Evolutionary conservation across 371 early-diverging fungal species (phyloP).

Genomic region (Rhizopus stolonifer): DNA sequence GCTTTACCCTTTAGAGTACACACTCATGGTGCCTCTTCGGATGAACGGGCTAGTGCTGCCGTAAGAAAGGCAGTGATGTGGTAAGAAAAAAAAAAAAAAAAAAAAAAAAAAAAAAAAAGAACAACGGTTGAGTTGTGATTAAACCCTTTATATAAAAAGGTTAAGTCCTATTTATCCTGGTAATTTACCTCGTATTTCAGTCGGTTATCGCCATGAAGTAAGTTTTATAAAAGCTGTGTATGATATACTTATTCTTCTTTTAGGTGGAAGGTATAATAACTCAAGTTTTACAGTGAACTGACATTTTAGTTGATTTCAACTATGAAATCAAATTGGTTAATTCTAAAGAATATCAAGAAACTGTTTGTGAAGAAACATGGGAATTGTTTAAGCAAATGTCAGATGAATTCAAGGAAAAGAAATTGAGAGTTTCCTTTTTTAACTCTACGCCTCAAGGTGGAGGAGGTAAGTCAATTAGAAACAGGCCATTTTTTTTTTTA

Average conservation of each 20-base stretch:
- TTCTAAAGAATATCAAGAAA: slow-evolving; percentile 56
- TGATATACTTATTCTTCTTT: background rate
- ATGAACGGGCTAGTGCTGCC: slow-evolving; percentile 75
- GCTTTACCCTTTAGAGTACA: slow-evolving; percentile 66
- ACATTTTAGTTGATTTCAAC: slow-evolving; percentile 60
- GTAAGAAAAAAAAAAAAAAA: slow-evolving; percentile 24
- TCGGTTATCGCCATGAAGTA: slow-evolving; percentile 72
- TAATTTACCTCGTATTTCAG: slow-evolving; percentile 69
- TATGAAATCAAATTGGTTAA: slow-evolving; percentile 63
- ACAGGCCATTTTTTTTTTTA: background rate
- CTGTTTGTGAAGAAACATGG: slow-evolving; percentile 63
- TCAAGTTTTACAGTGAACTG: too few relatives aligned
- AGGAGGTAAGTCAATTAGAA: slow-evolving; percentile 51
- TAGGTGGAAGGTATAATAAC: slow-evolving; percentile 44
- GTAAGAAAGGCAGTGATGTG: slow-evolving; percentile 70
- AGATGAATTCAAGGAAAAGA: slow-evolving; percentile 46
- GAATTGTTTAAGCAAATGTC: slow-evolving; percentile 52
- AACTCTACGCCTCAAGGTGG: slow-evolving; percentile 90
- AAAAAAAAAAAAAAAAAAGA: too few relatives aligned
- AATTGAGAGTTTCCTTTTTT: slow-evolving; percentile 69
- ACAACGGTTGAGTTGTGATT: too few relatives aligned
- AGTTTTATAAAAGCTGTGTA: too few relatives aligned
- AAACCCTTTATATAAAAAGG: slow-evolving; percentile 22
- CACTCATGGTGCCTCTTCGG: slow-evolving; percentile 57
- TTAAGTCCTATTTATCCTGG: slow-evolving; percentile 71